A percentile compares a stretch with the other conserved stretches of the same genome.
phyloP scores from a whole-genome alignment of 1,284 basidiomycete genomes.

The Papiliotrema laurentii region DNA sequence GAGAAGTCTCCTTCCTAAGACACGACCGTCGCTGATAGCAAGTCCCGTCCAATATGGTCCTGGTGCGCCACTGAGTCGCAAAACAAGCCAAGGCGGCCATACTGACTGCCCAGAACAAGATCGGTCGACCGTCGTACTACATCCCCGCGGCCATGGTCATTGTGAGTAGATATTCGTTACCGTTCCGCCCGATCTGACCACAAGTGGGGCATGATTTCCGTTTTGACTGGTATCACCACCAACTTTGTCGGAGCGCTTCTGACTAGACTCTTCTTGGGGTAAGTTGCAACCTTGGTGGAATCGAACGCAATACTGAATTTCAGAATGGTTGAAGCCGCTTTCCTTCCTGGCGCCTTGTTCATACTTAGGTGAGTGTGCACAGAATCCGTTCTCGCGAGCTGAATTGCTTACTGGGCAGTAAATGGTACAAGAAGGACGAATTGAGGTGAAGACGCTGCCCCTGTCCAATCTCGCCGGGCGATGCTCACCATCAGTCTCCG shows the following conservation, averaged over 20 bases:
- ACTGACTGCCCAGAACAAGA: slow-evolving; percentile 53
- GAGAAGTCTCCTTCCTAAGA: not conserved
- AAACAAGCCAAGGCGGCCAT: not conserved
- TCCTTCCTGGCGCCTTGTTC: slow-evolving; percentile 33
- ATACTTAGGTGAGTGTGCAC: not conserved
- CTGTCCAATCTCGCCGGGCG: not conserved
- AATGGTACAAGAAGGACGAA: slow-evolving; percentile 50
- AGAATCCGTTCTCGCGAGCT: not conserved
- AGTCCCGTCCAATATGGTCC: slow-evolving; percentile 43
- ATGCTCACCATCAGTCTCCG: slow-evolving; percentile 53
- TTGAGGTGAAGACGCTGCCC: slow-evolving; percentile 12
- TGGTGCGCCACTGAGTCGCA: too few relatives aligned
- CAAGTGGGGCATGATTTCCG: slow-evolving; percentile 62
- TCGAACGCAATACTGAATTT: not conserved
- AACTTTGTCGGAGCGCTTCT: slow-evolving; percentile 64
- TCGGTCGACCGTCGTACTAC: slow-evolving; percentile 68
- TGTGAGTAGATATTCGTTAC: slow-evolving; percentile 10
- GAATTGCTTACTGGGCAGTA: slow-evolving; percentile 54
- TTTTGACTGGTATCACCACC: slow-evolving; percentile 59
- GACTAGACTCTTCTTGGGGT: slow-evolving; percentile 66
- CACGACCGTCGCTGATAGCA: not conserved
- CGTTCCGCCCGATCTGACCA: slow-evolving; percentile 33
- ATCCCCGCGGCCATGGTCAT: slow-evolving; percentile 62
- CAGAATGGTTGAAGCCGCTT: slow-evolving; percentile 22
- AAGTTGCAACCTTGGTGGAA: slow-evolving; percentile 39